Conservation (phyloP, 495 filamentous ascomycete species). For the Penicillium mononematosum region DNA sequence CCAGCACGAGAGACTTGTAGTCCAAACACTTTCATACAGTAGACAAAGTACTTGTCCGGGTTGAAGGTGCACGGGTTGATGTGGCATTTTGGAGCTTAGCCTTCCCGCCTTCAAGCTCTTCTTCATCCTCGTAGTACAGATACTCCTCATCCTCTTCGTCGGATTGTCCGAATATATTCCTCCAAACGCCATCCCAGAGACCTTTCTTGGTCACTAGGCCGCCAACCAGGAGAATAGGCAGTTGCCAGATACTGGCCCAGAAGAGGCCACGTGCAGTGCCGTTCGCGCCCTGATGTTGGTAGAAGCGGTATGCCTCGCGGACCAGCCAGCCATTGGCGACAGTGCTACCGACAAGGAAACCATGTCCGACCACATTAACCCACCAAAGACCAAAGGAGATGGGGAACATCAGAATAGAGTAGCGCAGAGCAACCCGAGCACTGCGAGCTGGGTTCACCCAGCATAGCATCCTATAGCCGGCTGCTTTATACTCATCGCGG, state of each 20-base stretch:
- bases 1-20: background rate
- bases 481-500: constrained; percentile 81
- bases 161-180: constrained; percentile 55
- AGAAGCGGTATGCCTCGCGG: constrained; percentile 79
- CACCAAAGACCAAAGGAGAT: constrained; percentile 81
- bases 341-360: constrained; percentile 76
- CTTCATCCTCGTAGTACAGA: constrained; percentile 41
- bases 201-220: constrained; percentile 95
- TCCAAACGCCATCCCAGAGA: constrained; percentile 83
- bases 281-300: constrained; percentile 70
- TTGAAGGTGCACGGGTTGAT: constrained; percentile 6
- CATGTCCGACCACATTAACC: constrained; percentile 79
- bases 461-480: constrained; percentile 86
- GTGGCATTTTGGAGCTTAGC: background rate
- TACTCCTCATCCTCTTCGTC: constrained; percentile 47
- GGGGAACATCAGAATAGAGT: constrained; percentile 84
- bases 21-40: constrained; percentile 9
- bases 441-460: constrained; percentile 87
- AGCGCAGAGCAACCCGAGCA: constrained; percentile 80
- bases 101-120: constrained; percentile 20
- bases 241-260: constrained; percentile 97
- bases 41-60: constrained; percentile 16
- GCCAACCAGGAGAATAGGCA: constrained; percentile 86
- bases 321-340: constrained; percentile 86
- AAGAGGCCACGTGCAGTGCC: constrained; percentile 85